Percentiles rank a stretch among this genome's conserved stretches.
These are phyloP conservation scores for Aurifilum marmelostoma DNA, from an alignment of 2,329 filamentous ascomycete species.

Conservation along the genomic window DNA sequence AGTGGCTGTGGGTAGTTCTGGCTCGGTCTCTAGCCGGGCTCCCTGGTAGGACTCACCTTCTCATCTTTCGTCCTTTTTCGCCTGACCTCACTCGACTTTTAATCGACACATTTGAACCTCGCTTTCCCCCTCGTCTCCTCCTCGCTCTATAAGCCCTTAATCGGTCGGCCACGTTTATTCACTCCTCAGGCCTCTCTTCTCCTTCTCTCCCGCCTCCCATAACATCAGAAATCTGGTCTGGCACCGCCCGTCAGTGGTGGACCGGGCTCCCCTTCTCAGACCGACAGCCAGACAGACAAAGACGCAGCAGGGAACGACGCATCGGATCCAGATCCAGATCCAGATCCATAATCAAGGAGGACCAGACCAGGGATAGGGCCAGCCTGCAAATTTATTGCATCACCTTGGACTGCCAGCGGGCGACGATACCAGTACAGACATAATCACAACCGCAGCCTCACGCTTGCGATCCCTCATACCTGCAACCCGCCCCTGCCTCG, in stretches of 20 bases:
- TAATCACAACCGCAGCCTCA: not conserved
- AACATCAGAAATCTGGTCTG: not conserved
- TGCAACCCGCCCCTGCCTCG: constrained; percentile 6
- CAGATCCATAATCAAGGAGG: constrained; percentile 2
- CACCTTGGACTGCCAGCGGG: not conserved
- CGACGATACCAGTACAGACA: not conserved
- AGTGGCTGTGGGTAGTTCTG: not conserved
- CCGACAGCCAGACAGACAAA: not conserved
- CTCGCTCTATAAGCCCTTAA: too few relatives aligned
- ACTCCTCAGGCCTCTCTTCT: not conserved
- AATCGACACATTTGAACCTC: not conserved
- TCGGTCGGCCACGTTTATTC: not conserved
- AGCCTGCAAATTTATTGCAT: not conserved
- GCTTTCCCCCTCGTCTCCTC: not conserved
- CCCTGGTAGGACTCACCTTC: not conserved
- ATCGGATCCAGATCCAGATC: not conserved
- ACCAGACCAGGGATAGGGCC: not conserved
- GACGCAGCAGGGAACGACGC: not conserved
- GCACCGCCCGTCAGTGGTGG: not conserved
- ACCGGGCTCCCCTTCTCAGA: not conserved
- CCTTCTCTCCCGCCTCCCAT: too few relatives aligned
- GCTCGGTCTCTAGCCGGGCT: not conserved
- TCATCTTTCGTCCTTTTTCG: not conserved
- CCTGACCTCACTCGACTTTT: not conserved
- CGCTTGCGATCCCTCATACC: not conserved